Evolutionary conservation across 1,284 basidiomycete species (phyloP), one percentile per base, ranked within the genome.

Genomic region (Afroboletus lepidellus): DNA sequence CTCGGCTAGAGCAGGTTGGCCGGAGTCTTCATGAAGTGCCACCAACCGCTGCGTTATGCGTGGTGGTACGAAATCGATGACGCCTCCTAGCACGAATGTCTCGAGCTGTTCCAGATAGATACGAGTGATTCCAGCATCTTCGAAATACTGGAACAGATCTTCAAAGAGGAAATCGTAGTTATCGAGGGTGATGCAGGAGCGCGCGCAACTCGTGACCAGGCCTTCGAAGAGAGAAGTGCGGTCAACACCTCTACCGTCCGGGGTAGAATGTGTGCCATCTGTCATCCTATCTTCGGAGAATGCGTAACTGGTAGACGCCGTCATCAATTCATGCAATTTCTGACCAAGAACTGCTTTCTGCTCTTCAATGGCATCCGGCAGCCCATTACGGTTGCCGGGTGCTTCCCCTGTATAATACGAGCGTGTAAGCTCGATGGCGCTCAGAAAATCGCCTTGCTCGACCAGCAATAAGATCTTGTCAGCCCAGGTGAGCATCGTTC

Each of bases 221-320:
- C 83, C 87, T 72, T 98, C 91, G 61, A 98, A 99, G 11, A 98
- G 75, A 18, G 81, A 76, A 0, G 94, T 98, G 36, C 94, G 81
- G 68, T 98, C 94, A 6, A 98, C 93, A 23, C 95, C 95, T 33
- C 94, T 83, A 15, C 92, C 90, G 62, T 94, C 90, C 3, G 83
- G 75, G 18, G 85, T 89, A 53, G 79, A 73, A 69, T 97, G 94
- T 1, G 94, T 97, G 41, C 79, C 83, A 67, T 98, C 96, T 20
- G 79, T 85, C 81, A 98, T 86, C 16, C 95, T 86, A 11, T 98
- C 94, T 60, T 97, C 92, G 3, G 94, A 95, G 69, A 99, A 99
- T 0, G 91, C 85, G 70, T 96, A 98, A 27, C 80, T 81, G 30
- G 90, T 78, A 0, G 96, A 98, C 1, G 96, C 94, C 5, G 76